Evolutionary conservation across 257 asterid genomes (phyloP).

Genomic region (Osmanthus fragrans): DNA sequence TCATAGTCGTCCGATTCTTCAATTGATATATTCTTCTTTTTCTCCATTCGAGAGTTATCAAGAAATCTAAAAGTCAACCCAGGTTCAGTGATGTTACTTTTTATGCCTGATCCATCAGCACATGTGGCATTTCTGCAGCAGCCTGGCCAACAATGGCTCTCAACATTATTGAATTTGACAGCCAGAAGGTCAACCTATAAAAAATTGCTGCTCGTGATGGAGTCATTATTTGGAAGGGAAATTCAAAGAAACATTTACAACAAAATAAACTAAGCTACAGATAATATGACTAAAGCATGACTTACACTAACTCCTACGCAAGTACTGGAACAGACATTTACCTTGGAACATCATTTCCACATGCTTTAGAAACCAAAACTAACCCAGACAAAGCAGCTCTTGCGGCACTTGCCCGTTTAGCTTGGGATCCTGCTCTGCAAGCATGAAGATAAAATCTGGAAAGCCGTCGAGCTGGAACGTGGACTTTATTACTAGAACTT

Average conservation of each 20-base stretch:
- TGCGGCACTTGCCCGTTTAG: constrained; percentile 78
- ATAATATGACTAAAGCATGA: constrained; percentile 4
- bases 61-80: constrained; percentile 19
- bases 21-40: constrained; percentile 35
- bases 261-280: background rate
- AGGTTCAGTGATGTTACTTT: constrained; percentile 21
- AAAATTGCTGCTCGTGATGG: background rate
- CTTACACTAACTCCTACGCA: background rate
- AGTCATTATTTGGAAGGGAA: background rate
- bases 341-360: constrained; percentile 96
- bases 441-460: constrained; percentile 74
- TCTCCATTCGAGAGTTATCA: constrained; percentile 20
- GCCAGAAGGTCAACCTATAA: constrained; percentile 88
- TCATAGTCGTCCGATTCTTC: constrained; percentile 60
- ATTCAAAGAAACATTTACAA: background rate
- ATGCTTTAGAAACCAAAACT: constrained; percentile 82
- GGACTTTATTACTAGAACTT: constrained; percentile 73
- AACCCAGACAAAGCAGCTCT: constrained; percentile 81
- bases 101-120: constrained; percentile 19
- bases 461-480: constrained; percentile 86
- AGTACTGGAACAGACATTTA: constrained; percentile 24
- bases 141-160: constrained; percentile 77
- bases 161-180: constrained; percentile 84
- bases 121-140: constrained; percentile 53
- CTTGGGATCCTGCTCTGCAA: constrained; percentile 52